Conservation (phyloP, 805 yeast genomes). For the Saturnispora diversa region DNA sequence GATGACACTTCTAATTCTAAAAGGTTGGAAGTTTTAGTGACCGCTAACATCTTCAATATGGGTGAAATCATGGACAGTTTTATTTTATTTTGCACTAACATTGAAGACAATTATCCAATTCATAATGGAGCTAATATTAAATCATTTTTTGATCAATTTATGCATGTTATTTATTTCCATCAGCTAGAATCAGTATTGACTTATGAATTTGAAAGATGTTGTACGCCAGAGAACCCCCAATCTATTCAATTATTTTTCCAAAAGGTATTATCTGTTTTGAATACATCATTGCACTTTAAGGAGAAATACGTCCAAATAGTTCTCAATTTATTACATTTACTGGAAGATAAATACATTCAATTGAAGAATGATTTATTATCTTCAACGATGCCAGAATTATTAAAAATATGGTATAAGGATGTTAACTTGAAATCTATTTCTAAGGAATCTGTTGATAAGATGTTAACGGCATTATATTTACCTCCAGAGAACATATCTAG, state of each 20-base stretch:
- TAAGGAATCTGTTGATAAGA: conserved; percentile 22
- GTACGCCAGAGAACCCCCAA: conserved; percentile 24
- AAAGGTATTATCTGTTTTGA: conserved; percentile 43
- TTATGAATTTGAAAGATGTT: conserved; percentile 41
- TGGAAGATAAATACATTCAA: conserved; percentile 30
- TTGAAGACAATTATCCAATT: conserved; percentile 36
- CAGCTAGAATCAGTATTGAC: conserved; percentile 51
- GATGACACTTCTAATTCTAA: conserved; percentile 37
- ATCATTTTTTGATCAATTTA: conserved; percentile 52
- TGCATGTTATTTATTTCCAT: conserved; percentile 58
- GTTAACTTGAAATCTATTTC: conserved; percentile 28
- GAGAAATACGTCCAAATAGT: conserved; percentile 44
- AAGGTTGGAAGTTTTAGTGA: conserved; percentile 56
- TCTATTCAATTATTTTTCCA: conserved; percentile 41
- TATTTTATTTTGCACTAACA: conserved; percentile 56
- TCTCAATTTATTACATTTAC: conserved; percentile 34
- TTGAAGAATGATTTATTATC: conserved; percentile 24
- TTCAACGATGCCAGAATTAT: conserved; percentile 11
- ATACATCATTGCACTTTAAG: conserved; percentile 54
- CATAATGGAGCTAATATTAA: conserved; percentile 26
- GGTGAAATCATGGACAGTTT: conserved; percentile 68
- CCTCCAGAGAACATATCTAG: conserved; percentile 15
- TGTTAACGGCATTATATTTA: conserved; percentile 7
- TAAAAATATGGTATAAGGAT: conserved; percentile 32
- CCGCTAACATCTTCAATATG: conserved; percentile 71